Evolutionary conservation across 2,329 filamentous ascomycete genomes (phyloP), one percentile per base, ranked within the genome.

Genomic region (Pseudocercospora vitis): DNA sequence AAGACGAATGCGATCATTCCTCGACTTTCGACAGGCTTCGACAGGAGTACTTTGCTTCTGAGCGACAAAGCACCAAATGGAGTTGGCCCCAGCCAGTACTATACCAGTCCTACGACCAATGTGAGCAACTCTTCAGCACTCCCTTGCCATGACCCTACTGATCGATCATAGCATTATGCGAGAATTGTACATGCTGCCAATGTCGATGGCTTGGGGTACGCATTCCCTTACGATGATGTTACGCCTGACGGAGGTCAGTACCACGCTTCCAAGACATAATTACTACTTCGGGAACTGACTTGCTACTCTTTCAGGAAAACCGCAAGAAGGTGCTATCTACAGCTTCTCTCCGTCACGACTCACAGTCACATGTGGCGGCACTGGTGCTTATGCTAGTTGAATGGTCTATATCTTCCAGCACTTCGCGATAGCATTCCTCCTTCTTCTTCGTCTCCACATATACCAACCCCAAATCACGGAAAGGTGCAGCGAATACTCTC

Each of bases 21-120:
- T 0, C 79, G 89, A n/a, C 73, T 94, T 11, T 81, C 86, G 0
- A 88, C 89, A 1, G 87, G 86, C 0, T 82, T 92, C 64, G 90
- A 91, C 71, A 80, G 89, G 18, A 84, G 81, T 28, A 91, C 86
- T 8, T 71, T 94, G 56, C 71, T 88, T 46, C 65, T 71, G 4
- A 66, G 70, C 11, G 68, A 69, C 18, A 62, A 57, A 63, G 57
- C 71, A 60, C 65, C 75, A 61, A 52, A 76, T 50, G 62, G 63
- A 7, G 61, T 59, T 11, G 55, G 48, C 7, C 56, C 66, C 19
- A 31, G 42, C 14, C 63, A 68, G 57, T 70, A 69, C 50, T 70
- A 69, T 44, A 56, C 57, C 28, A 59, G 62, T 33, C 16, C 59
- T 24, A 59, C 58, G 8, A 70, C 67, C 7, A 69, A 69, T 48